A percentile compares a stretch with the other conserved stretches of the same genome.
Conservation (phyloP, 108 stramenopile genomes). For the Nitzschia inconspicua region DNA sequence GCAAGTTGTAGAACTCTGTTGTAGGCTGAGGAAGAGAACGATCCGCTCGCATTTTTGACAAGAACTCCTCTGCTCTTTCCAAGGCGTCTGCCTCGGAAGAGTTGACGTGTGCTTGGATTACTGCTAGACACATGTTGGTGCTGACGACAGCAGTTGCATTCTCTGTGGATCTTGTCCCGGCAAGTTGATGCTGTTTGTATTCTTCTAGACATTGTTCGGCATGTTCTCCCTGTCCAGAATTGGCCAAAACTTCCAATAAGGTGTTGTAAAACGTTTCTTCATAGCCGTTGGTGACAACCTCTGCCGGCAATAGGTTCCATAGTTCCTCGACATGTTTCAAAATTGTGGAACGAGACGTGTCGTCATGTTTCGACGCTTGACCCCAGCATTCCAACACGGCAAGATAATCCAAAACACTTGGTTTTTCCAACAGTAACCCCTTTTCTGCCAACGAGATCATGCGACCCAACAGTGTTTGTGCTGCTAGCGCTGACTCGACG, state of each 20-base stretch:
- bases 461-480: constrained; percentile 18
- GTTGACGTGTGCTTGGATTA: constrained; percentile 18
- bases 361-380: neutral
- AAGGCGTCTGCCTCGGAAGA: constrained; percentile 37
- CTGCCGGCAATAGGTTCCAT: neutral
- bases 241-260: constrained; percentile 10
- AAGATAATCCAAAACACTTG: constrained; percentile 18
- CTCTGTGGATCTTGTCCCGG: neutral
- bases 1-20: constrained; percentile 41
- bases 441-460: constrained; percentile 19
- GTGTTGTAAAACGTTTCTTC: neutral
- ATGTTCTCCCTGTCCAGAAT: constrained; percentile 8
- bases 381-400: constrained; percentile 30
- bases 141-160: neutral
- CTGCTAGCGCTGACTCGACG: constrained; percentile 11
- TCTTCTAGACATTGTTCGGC: constrained; percentile 10
- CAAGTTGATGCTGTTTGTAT: neutral
- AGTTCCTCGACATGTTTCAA: constrained; percentile 1
- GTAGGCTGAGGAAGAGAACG: constrained; percentile 30
- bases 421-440: constrained; percentile 15
- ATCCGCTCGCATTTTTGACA: constrained; percentile 19
- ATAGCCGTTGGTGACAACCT: neutral
- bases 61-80: constrained; percentile 27
- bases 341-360: neutral
- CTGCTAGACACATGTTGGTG: constrained; percentile 22